phyloP scores from a whole-genome alignment of 768 basidiomycete species.

The Pleurotus salmoneostramineus region DNA sequence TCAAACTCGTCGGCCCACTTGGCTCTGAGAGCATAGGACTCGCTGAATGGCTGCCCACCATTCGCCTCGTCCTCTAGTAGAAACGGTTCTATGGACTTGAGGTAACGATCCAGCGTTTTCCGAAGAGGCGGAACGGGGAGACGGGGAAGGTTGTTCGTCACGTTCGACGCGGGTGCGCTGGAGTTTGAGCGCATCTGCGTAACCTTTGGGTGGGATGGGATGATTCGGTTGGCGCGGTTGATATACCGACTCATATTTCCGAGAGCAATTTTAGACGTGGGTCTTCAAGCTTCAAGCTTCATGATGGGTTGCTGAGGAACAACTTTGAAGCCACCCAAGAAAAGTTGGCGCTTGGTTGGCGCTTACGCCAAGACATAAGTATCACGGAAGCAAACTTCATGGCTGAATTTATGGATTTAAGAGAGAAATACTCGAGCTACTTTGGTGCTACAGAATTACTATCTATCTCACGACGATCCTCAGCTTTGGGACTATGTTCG shows the following conservation, averaged over 20 bases:
- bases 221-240: neutral
- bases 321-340: neutral
- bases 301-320: neutral
- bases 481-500: conserved; percentile 44
- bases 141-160: conserved; percentile 46
- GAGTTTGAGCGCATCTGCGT: conserved; percentile 17
- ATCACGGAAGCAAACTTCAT: no score
- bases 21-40: conserved; percentile 49
- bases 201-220: neutral
- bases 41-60: conserved; percentile 46
- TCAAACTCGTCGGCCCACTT: conserved; percentile 70
- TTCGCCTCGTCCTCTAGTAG: conserved; percentile 69
- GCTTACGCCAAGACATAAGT: no score
- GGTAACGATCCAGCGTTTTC: conserved; percentile 72
- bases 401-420: no score
- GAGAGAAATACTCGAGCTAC: neutral
- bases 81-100: conserved; percentile 75
- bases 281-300: no score
- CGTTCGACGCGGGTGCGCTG: conserved; percentile 16
- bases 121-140: conserved; percentile 81
- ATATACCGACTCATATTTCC: neutral
- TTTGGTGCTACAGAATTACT: neutral
- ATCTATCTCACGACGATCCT: neutral
- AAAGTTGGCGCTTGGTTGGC: neutral
- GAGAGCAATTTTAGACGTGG: neutral